A percentile compares a stretch with the other conserved stretches of the same genome.
Conservation (phyloP, 2,329 filamentous ascomycete species). For the Penicillium digitatum region DNA sequence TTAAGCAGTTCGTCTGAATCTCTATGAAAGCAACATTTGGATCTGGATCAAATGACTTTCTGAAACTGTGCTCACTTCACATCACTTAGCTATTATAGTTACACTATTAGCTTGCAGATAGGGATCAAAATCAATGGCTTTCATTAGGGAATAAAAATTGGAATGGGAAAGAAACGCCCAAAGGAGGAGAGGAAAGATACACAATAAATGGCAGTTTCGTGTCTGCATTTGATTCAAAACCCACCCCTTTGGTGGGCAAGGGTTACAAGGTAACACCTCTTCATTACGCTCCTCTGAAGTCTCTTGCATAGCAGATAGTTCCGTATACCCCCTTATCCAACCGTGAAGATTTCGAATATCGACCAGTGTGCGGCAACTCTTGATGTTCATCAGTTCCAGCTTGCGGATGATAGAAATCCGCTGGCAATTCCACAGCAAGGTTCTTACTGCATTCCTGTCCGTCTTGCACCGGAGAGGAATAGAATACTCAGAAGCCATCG, state of each 20-base stretch:
- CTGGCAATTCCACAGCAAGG: constrained; percentile 15
- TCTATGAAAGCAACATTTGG: background rate
- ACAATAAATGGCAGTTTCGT: background rate
- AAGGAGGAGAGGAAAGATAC: background rate
- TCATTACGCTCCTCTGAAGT: background rate
- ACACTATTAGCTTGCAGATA: background rate
- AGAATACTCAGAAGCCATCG: background rate
- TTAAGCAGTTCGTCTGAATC: background rate
- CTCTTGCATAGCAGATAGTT: background rate
- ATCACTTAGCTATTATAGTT: too few relatives aligned
- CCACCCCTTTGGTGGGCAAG: background rate
- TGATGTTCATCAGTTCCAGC: background rate
- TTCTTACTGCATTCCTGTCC: background rate
- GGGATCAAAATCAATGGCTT: background rate
- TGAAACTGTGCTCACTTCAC: background rate
- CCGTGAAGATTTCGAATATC: background rate
- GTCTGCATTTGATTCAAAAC: too few relatives aligned
- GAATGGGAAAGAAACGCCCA: background rate
- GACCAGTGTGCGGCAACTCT: constrained; percentile 3
- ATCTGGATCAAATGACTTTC: background rate
- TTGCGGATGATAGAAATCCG: constrained; percentile 5
- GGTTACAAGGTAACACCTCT: background rate
- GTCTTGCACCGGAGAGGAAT: background rate
- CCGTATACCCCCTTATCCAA: background rate
- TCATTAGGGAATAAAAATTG: background rate